Base-by-base conservation (phyloP, 441 rosid species). In the Pelargonium cotyledonis region DNA sequence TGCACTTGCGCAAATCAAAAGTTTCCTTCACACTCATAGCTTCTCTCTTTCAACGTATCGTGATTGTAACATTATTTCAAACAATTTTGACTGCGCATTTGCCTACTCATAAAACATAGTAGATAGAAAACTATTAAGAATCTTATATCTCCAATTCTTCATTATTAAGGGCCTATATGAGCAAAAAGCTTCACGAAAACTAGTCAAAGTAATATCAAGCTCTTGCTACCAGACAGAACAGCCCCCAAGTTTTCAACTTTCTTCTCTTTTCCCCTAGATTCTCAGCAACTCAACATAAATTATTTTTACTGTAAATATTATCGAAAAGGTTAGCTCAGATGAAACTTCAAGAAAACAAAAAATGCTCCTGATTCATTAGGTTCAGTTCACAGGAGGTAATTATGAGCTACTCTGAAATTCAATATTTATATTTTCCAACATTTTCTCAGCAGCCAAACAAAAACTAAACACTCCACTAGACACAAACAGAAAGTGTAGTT, bases 401-500 rank as follows among this genome's bases (percentile, higher is more conserved):
- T 11, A 2, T 49, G n/a, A 49, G 3, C 35, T 31, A 31, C 35
- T 31, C 35, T 31, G 5, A 31, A 31, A 31, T 31, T 31, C 35
- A n/a, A n/a, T n/a, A n/a, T n/a, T n/a, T n/a, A n/a, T n/a, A n/a
- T n/a, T n/a, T n/a, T n/a, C n/a, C 44, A 41, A 41, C 44, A 6
- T 18, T 41, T 31, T 74, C 63, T 4, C 58, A 67, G 60, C 61
- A 67, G 11, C 35, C 29, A 4, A 1, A 3, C 15, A 16, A 35
- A 0, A 23, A 0, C 64, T 1, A 16, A 53, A 8, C 0, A 2
- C 21, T 68, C 26, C 71, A 9, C 0, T 35, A 11, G 8, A 60
- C 44, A 66, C n/a, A 8, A 0, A 18, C 31, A 35, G 61, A 67
- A 47, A 66, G 51, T 53, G 61, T 66, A 18, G 64, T 57, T 38